phyloP scores from a whole-genome alignment of 179 eudicot genomes.

The Monotropa hypopitys region DNA sequence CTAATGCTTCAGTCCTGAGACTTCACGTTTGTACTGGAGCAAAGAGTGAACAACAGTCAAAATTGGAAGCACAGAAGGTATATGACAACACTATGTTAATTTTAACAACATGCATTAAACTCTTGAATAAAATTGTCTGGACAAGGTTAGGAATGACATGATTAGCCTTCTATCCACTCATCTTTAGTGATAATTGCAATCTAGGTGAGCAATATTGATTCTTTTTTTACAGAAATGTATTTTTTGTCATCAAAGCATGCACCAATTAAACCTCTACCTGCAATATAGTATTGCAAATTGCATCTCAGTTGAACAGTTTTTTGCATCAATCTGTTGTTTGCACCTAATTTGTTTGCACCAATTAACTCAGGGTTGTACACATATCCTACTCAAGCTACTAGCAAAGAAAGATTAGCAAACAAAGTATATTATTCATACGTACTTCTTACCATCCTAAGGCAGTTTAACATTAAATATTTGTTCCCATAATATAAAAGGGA shows the following conservation, averaged over 20 bases:
- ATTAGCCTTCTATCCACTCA: not conserved
- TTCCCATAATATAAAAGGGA: too few species aligned
- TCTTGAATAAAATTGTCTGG: not conserved
- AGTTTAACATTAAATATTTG: not conserved
- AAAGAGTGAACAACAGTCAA: conserved; percentile 51
- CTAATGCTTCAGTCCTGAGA: conserved; percentile 8
- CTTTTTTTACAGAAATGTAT: not conserved
- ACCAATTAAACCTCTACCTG: not conserved
- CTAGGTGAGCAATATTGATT: not conserved
- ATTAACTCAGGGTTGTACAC: too few species aligned
- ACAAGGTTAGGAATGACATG: not conserved
- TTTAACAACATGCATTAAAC: not conserved
- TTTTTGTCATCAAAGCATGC: not conserved
- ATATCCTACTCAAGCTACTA: too few species aligned
- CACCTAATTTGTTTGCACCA: too few species aligned
- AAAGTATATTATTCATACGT: too few species aligned
- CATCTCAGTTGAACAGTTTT: too few species aligned
- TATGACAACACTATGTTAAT: not conserved
- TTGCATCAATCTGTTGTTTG: too few species aligned
- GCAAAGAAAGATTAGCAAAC: too few species aligned
- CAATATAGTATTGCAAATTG: too few species aligned
- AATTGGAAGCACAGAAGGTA: conserved; percentile 45
- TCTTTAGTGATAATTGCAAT: not conserved
- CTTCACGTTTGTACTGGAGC: conserved; percentile 46
- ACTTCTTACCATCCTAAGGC: too few species aligned